Conservation (phyloP, 768 basidiomycete species). For the Serendipita vermifera region DNA sequence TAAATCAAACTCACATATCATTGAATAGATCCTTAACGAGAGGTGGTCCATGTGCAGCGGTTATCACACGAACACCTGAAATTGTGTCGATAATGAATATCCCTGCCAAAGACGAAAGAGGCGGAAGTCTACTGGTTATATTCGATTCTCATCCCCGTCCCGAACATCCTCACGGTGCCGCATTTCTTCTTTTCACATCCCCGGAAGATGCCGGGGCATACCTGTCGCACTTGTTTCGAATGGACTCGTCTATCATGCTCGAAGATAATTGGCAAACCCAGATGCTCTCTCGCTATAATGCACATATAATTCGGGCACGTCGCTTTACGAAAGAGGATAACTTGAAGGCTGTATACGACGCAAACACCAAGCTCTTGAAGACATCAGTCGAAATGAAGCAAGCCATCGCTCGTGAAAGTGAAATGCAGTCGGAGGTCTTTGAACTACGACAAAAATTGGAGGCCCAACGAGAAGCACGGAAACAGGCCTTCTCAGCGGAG, state of each 20-base stretch:
- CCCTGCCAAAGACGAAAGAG: conserved; percentile 14
- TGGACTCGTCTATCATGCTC: conserved; percentile 24
- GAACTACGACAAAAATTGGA: not conserved
- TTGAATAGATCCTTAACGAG: not conserved
- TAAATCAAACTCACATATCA: not conserved
- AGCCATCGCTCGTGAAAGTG: conserved; percentile 24
- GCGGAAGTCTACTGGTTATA: conserved; percentile 35
- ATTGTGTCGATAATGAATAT: conserved; percentile 43
- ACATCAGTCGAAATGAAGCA: conserved; percentile 31
- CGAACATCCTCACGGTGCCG: conserved; percentile 40
- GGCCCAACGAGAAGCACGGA: conserved; percentile 2
- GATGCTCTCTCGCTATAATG: conserved; percentile 46
- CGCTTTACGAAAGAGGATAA: conserved; percentile 9
- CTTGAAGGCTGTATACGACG: conserved; percentile 32
- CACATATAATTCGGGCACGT: conserved; percentile 27
- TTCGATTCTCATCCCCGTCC: conserved; percentile 59
- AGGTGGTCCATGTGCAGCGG: conserved; percentile 25
- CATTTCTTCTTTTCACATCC: conserved; percentile 40
- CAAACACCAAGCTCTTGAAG: conserved; percentile 36
- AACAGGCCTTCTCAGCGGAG: conserved; percentile 14
- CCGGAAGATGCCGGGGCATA: conserved; percentile 32
- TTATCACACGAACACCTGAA: conserved; percentile 61
- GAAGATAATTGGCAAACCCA: conserved; percentile 45
- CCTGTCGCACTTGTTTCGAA: conserved; percentile 35
- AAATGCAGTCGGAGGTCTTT: not conserved